Evolutionary conservation across 2,329 filamentous ascomycete species (phyloP).

Genomic region (Parastagonospora avenae): DNA sequence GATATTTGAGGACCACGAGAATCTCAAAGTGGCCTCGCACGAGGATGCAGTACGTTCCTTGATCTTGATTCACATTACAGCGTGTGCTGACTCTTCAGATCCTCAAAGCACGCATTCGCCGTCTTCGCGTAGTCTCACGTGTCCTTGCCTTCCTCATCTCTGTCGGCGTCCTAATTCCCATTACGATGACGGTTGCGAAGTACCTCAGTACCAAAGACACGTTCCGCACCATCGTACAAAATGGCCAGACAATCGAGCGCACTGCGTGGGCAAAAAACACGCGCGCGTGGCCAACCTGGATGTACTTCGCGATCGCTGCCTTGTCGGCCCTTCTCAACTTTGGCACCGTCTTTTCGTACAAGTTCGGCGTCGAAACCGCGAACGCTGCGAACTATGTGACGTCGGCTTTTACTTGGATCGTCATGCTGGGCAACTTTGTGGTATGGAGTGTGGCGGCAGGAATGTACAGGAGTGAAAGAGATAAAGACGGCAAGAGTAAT

Average conservation of each 20-base stretch:
- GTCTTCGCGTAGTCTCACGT: slow-evolving; percentile 45
- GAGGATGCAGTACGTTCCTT: slow-evolving; percentile 25
- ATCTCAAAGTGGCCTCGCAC: slow-evolving; percentile 17
- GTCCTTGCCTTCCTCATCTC: slow-evolving; percentile 41
- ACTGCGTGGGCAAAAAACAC: slow-evolving; percentile 48
- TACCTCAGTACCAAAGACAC: slow-evolving; percentile 43
- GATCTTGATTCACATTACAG: background rate
- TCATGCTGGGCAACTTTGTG: slow-evolving; percentile 41
- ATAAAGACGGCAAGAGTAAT: slow-evolving; percentile 39
- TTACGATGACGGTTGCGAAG: slow-evolving; percentile 46
- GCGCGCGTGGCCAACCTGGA: slow-evolving; percentile 48
- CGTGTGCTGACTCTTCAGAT: slow-evolving; percentile 17
- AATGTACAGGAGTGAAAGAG: slow-evolving; percentile 46
- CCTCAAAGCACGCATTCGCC: slow-evolving; percentile 47
- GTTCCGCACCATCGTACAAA: slow-evolving; percentile 24
- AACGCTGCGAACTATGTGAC: slow-evolving; percentile 38
- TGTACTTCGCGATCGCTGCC: slow-evolving; percentile 44
- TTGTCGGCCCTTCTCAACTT: slow-evolving; percentile 43
- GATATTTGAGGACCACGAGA: slow-evolving; percentile 20
- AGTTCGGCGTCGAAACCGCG: slow-evolving; percentile 35
- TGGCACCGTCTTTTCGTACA: slow-evolving; percentile 42
- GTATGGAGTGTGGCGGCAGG: slow-evolving; percentile 43
- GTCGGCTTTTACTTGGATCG: slow-evolving; percentile 33
- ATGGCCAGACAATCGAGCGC: slow-evolving; percentile 31
- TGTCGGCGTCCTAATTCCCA: slow-evolving; percentile 42